phyloP scores from a whole-genome alignment of 2,329 filamentous ascomycete genomes.

The Claviceps sp. region DNA sequence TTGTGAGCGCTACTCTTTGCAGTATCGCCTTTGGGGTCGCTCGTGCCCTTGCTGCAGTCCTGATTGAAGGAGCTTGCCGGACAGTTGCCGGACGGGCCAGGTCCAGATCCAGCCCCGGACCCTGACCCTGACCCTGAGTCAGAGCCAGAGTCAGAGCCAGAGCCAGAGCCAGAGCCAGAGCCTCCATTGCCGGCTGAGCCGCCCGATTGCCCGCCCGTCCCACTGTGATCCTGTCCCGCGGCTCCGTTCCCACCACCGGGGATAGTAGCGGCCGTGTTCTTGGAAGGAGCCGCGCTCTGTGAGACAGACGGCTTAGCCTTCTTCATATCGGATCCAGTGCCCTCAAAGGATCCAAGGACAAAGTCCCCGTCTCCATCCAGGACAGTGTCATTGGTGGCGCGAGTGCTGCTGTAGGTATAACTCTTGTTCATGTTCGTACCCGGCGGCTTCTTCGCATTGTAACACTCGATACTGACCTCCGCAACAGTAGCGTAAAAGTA shows the following conservation, averaged over 20 bases:
- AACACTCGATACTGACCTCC: slow-evolving; percentile 76
- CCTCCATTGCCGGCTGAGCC: slow-evolving; percentile 10
- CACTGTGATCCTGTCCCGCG: slow-evolving; percentile 12
- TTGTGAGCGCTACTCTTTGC: slow-evolving; percentile 20
- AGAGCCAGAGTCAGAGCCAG: no score
- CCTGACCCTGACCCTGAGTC: slow-evolving; percentile 9
- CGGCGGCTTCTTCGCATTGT: slow-evolving; percentile 45
- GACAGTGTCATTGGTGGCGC: slow-evolving; percentile 64
- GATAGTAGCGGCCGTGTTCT: slow-evolving; percentile 15
- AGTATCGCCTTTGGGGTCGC: slow-evolving; percentile 11
- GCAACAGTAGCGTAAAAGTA: slow-evolving; percentile 81
- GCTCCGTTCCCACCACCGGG: slow-evolving; percentile 17
- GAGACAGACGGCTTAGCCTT: slow-evolving; percentile 20
- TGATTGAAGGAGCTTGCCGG: slow-evolving; percentile 27
- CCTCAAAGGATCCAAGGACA: slow-evolving; percentile 63
- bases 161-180: slow-evolving; percentile 10
- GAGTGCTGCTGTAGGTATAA: slow-evolving; percentile 59
- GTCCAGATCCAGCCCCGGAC: no score
- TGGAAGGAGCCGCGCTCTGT: slow-evolving; percentile 9
- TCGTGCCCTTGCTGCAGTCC: slow-evolving; percentile 17
- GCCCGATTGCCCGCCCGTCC: background rate
- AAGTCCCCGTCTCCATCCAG: slow-evolving; percentile 62
- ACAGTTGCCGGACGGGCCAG: slow-evolving; percentile 17
- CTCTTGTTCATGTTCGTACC: slow-evolving; percentile 57
- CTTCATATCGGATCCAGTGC: slow-evolving; percentile 65